Evolutionary conservation across 495 filamentous ascomycete genomes (phyloP).

Genomic region (Massariosphaeria phaeospora): DNA sequence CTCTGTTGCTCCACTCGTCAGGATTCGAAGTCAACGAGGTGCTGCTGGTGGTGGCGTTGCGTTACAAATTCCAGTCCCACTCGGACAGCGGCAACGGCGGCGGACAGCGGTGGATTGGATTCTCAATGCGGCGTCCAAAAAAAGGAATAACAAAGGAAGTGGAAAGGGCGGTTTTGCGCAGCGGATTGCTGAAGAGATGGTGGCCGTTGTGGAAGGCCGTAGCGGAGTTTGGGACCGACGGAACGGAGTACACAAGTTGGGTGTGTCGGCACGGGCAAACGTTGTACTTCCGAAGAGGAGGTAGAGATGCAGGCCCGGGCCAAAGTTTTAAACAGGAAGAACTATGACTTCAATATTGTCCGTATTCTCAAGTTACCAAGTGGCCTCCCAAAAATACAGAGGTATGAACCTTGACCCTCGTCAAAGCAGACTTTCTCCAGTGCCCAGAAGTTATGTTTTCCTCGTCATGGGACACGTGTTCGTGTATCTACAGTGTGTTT

Average conservation of each 20-base stretch:
- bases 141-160: conserved; percentile 57
- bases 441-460: no score
- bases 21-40: conserved; percentile 67
- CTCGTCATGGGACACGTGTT: no score
- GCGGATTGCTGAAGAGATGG: conserved; percentile 79
- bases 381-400: no score
- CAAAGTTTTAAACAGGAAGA: no score
- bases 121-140: conserved; percentile 69
- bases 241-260: conserved; percentile 65
- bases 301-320: no score
- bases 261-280: conserved; percentile 68
- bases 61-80: conserved; percentile 75
- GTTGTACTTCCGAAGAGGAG: conserved; percentile 41
- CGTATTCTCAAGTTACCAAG: no score
- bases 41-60: conserved; percentile 79
- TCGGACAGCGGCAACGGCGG: conserved; percentile 68
- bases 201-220: conserved; percentile 80
- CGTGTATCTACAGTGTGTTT: no score
- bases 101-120: conserved; percentile 82
- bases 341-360: no score
- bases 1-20: conserved; percentile 86
- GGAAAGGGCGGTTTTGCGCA: conserved; percentile 63
- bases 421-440: no score
- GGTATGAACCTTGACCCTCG: no score
- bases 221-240: conserved; percentile 79